These are phyloP conservation scores for Crucibulum laeve DNA, from an alignment of 768 basidiomycete genomes.

Conservation along the genomic window DNA sequence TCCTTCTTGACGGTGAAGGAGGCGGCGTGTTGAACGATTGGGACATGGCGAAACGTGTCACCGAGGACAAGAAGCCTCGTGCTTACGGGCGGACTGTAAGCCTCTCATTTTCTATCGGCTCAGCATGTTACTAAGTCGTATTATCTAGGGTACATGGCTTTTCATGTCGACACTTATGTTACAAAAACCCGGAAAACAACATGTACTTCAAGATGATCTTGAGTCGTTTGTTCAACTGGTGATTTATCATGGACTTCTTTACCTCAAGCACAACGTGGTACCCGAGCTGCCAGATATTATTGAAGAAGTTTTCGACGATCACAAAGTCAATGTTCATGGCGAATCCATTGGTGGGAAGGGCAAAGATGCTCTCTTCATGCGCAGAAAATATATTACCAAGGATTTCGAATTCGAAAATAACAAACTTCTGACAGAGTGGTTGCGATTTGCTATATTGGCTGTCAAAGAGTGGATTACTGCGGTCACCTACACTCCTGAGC, in stretches of 20 bases:
- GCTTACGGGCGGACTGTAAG: not conserved
- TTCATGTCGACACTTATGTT: constrained; percentile 22
- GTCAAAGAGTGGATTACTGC: not conserved
- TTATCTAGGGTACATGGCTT: constrained; percentile 24
- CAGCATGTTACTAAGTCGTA: not conserved
- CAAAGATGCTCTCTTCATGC: not conserved
- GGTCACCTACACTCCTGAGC: too few species aligned
- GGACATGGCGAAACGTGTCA: constrained; percentile 13
- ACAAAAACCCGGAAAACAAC: constrained; percentile 8
- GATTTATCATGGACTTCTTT: not conserved
- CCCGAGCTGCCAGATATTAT: not conserved
- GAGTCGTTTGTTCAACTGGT: constrained; percentile 18
- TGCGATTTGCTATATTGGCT: not conserved
- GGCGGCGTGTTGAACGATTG: constrained; percentile 18
- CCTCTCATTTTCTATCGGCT: not conserved
- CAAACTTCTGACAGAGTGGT: not conserved
- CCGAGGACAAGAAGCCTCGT: not conserved
- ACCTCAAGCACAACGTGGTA: not conserved
- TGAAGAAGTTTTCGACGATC: not conserved
- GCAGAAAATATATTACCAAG: not conserved
- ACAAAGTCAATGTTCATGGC: not conserved
- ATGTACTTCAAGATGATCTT: constrained; percentile 22
- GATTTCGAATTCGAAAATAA: not conserved
- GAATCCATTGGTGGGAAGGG: not conserved
- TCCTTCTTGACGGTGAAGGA: constrained; percentile 12